Base-by-base conservation (phyloP, 768 basidiomycete genomes). In the Megacollybia marginata region DNA sequence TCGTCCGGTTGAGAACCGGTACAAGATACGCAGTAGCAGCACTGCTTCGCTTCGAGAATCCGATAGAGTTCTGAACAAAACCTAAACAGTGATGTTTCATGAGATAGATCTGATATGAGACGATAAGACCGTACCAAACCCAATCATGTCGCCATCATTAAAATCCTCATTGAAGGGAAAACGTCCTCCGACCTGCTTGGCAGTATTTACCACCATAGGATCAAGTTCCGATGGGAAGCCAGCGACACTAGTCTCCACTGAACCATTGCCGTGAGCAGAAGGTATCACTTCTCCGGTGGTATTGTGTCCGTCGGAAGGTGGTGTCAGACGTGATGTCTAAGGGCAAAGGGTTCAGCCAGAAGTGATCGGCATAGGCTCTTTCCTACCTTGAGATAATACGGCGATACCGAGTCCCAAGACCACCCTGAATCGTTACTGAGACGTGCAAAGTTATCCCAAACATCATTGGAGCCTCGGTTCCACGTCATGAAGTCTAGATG, bases 21-120 rank as follows among this genome's bases (percentile, higher is more conserved):
- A 60, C 56, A 2, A 57, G 59, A 50, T 69, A 68, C 1, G 65
- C 55, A 5, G 62, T 61, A 9, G 66, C 66, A 19, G 65, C 56
- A 49, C 61, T 66, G 46, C 61, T 62, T 31, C 65, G 51, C 19
- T 42, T 51, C n/a, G 63, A 62, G 23, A 28, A 28, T 6, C 23
- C 23, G 6, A 28, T 28, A 28, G 23, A 2, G 23, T 28, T 28
- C 23, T 28, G 23, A 3, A 28, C 23, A 28, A 28, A 28, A 28
- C 23, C 23, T 28, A 28, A 28, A 28, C 23, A 6, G 23, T 28
- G 23, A 28, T 6, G 23, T 6, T 28, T 28, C 23, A 6, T 28
- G 23, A 28, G 23, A 28, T 3, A 28, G 4, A 28, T 28, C 23
- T 28, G 23, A 28, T 40, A 40, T 38, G 16, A 7, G 8, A 40